Base-by-base conservation (phyloP, 352 stramenopile species). In the Pythium chondricola region DNA sequence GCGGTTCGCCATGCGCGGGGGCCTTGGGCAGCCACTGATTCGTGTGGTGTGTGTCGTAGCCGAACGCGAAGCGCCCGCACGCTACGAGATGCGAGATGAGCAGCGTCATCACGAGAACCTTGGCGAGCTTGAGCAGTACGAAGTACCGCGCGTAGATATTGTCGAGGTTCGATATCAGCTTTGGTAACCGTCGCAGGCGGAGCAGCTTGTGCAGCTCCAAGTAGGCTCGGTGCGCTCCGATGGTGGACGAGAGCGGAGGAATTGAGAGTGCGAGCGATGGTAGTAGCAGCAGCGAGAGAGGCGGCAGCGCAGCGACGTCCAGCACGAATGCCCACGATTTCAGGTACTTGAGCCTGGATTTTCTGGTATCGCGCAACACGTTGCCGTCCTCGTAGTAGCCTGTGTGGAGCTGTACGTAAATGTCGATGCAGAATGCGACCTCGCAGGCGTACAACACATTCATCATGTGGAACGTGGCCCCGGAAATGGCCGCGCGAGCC, bases 381-480 rank as follows among this genome's bases (percentile, higher is more conserved):
- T 86, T 81, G 39, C 77, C 77, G 30, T 79, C 63, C 38, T 85
- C 67, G 46, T 87, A 88, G 63, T 82, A 87, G 9, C 77, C 74
- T 20, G 73, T 88, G 58, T 86, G 71, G 36, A 86, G 65, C 36
- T 84, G 77, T 16, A 88, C 72, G 52, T 81, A 85, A 21, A 86
- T 67, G 55, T 88, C 77, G 26, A 61, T 47, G 37, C 52, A 69
- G 43, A 88, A 88, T 24, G 84, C 42, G 9, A 77, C 9, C 48
- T 88, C 74, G 43, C 71, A 85, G 10, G 58, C 41, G 56, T 86
- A 85, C 10, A 84, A 31, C 8, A 48, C 58, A 8, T 64, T 9
- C n/a, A 83, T 55, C n/a, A 40, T 20, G 65, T 48, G 8, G 33
- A 47, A 1, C 57, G 48, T 32, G 14, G 14, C 29, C 38, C 10